Evolutionary conservation across 192 early-diverging fungal species (phyloP).

Genomic region (Mycoemilia scoparia): DNA sequence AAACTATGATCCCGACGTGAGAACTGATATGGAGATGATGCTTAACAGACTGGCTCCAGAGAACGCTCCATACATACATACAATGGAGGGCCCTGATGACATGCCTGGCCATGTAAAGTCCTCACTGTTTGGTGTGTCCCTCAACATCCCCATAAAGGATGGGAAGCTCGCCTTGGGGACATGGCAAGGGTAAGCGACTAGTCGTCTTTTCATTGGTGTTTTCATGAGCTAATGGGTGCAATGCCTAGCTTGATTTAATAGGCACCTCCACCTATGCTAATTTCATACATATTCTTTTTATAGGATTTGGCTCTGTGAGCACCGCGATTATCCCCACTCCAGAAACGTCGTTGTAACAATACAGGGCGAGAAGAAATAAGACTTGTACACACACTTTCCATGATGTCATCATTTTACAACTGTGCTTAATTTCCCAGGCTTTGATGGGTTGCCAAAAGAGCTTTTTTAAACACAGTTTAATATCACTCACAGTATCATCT

Average conservation of each 20-base stretch:
- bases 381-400: too few relatives aligned
- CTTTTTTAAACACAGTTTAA: too few relatives aligned
- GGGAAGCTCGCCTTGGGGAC: conserved; percentile 64
- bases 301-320: conserved; percentile 62
- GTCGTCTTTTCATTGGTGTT: background rate
- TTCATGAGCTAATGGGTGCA: background rate
- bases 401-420: too few relatives aligned
- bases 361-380: conserved; percentile 46
- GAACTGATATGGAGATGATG: conserved; percentile 73
- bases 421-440: too few relatives aligned
- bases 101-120: conserved; percentile 85
- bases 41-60: conserved; percentile 72
- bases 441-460: too few relatives aligned
- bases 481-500: too few relatives aligned
- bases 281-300: too few relatives aligned
- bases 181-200: conserved; percentile 48
- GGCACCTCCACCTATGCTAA: background rate
- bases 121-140: conserved; percentile 58
- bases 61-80: conserved; percentile 54
- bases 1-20: conserved; percentile 58
- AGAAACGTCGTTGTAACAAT: conserved; percentile 54
- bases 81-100: conserved; percentile 74
- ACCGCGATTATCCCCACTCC: conserved; percentile 36
- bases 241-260: background rate
- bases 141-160: conserved; percentile 71